Percentiles rank a stretch among this genome's conserved stretches.
Conservation (phyloP, 2,329 filamentous ascomycete species). For the Paraphoma sp. region DNA sequence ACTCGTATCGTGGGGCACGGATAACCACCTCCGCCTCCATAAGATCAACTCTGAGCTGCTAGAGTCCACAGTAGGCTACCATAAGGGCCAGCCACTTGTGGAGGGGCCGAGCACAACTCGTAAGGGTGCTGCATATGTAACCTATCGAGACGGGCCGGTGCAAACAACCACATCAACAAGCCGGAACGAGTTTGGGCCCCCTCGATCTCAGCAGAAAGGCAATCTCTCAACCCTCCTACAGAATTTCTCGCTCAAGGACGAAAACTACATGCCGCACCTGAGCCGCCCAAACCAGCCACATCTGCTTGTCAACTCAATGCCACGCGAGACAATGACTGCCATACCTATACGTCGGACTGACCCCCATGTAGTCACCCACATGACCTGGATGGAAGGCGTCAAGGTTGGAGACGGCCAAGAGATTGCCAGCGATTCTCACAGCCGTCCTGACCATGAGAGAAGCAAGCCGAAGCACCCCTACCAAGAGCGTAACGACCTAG, state of each 20-base stretch:
- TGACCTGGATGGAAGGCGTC: slow-evolving; percentile 70
- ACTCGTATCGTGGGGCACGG: slow-evolving; percentile 89
- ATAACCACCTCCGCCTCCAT: slow-evolving; percentile 81
- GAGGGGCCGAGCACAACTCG: slow-evolving; percentile 76
- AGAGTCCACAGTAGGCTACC: slow-evolving; percentile 71
- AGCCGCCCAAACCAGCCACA: slow-evolving; percentile 12
- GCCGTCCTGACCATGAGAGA: slow-evolving; percentile 21
- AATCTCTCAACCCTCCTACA: slow-evolving; percentile 36
- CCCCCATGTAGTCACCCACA: slow-evolving; percentile 62
- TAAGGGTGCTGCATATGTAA: slow-evolving; percentile 84
- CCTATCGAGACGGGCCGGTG: slow-evolving; percentile 69
- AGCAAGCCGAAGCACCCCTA: slow-evolving; percentile 42
- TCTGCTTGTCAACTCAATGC: slow-evolving; percentile 9
- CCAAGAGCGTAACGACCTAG: slow-evolving; percentile 54
- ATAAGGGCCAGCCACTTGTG: slow-evolving; percentile 70
- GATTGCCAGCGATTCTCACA: slow-evolving; percentile 26
- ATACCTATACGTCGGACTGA: slow-evolving; percentile 57
- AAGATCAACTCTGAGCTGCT: slow-evolving; percentile 71
- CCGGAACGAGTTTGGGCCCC: slow-evolving; percentile 24
- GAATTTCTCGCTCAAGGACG: slow-evolving; percentile 23
- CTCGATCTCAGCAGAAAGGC: slow-evolving; percentile 28
- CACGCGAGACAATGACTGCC: slow-evolving; percentile 54
- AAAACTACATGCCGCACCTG: slow-evolving; percentile 12
- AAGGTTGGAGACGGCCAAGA: slow-evolving; percentile 59
- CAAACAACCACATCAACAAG: slow-evolving; percentile 19